Evolutionary conservation across 371 early-diverging fungal species (phyloP), one percentile per base, ranked within the genome.

Genomic region (Mucor racemosus): DNA sequence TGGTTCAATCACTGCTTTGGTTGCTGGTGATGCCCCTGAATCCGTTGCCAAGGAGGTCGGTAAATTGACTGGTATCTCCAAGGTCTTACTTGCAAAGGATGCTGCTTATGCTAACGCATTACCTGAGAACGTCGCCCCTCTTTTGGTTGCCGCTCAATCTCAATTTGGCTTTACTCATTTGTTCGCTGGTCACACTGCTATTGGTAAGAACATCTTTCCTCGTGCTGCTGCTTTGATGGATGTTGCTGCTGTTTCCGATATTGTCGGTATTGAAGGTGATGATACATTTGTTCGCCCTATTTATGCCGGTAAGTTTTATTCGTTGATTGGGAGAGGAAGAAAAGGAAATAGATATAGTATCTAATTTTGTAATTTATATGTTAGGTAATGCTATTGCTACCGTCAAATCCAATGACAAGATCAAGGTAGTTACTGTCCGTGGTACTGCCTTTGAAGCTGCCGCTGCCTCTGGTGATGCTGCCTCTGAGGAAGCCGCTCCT

Each of bases 201-300:
- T 91, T 73, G 96, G 95, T 59, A 97, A 96, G 89, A 96, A 95
- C 84, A 81, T 97, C 48, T 76, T 97, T 72, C 99, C 98, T 50
- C 91, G 99, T 35, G 91, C 92, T 44, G 97, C 97, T 56, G 99
- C 97, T 21, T 78, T 96, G 33, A 75, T 97, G 70, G 97, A 97
- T 75, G 93, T 96, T 38, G 90, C 93, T 70, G 94, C 91, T 68
- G 80, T 98, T 57, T 94, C 97, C 13, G 99, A 99, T 77, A 90
- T 98, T 66, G 90, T 86, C 66, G 88, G 74, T 55, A 81, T 97
- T 60, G 90, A 92, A 74, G 66, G 84, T 57, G 90, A 86, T 39
- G 95, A 96, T 71, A 94, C 94, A 38, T 97, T 98, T 87, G 90
- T 94, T 59, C 89, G 98, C n/a, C 97, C 98, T 38, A 96, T 98